Evolutionary conservation across 1,284 basidiomycete species (phyloP), one percentile per base, ranked within the genome.

Genomic region (Neolentinus lepideus): DNA sequence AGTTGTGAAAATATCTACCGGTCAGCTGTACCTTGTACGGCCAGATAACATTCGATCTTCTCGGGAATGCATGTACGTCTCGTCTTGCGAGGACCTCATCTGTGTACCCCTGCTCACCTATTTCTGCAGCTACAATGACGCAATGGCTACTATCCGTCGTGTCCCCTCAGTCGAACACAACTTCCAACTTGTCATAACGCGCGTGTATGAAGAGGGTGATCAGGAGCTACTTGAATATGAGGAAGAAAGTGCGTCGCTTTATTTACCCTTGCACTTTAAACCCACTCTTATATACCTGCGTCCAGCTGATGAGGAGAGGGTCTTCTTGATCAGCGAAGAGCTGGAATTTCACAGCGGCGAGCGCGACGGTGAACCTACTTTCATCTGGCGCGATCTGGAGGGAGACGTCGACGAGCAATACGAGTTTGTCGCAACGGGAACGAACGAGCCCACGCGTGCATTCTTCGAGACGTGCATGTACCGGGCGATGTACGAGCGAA

Each of bases 171-270:
- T 92, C 54, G 92, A 94, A 55, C 89, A 88, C 73, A 87, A 96
- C 66, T 99, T 96, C 67, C 90, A 98, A 71, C 82, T 99, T n/a
- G 95, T 98, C 8, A 85, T 98, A 55, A 97, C 94, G 12, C 81
- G 94, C 59, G 94, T 96, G 0, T 98, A 92, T 66, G 93, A 97
- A 62, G 94, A 98, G 59, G 95, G 94, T 10, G 95, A 98, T 67
- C 92, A 97, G 68, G 90, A 95, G 64, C 71, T 97, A 29, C 75
- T 98, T 12, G 94, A 96, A 61, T 94, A 98, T 63, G 94, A 97
- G 69, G 93, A 94, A 45, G 96, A 98, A 74, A 92, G 92, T 94
- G 68, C 67, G 90, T 77, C 29, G 4, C 3, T 35, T 29, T 19
- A 31, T 52, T 14, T 52, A 35, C 51, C 19, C 8, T 52, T 14